Base-by-base conservation (phyloP, 345 rosid species). In the Populus pruinosa region DNA sequence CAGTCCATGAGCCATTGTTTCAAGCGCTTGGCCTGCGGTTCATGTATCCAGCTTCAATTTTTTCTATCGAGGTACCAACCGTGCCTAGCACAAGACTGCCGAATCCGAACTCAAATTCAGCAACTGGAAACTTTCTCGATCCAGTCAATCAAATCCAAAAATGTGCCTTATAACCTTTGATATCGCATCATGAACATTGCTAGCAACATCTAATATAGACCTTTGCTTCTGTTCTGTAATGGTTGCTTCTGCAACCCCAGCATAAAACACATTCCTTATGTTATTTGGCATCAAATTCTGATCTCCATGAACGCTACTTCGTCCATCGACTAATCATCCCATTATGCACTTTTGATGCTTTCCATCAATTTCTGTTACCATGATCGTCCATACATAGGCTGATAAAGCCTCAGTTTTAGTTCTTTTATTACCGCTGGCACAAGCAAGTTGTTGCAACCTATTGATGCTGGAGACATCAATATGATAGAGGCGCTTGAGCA, bases 251-350 rank as follows among this genome's bases (percentile, higher is more conserved):
- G 87, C 93, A 31, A 88, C 82, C 55, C 91, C 89, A 71, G 90
- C 39, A 12, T 96, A 90, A 82, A 94, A 83, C 47, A 92, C 88
- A n/a, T 94, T 94, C 21, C 96, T 94, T 39, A 91, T 89, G 88
- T 92, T 90, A 80, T 82, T 83, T 13, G 96, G 83, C 89, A 87
- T 81, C 56, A 83, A 72, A 53, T 6, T 66, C 10, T 55, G 66
- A 21, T 70, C 69, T 70, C 71, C 66, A 10, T 62, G 41, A 12
- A 94, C 80, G 80, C 94, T 86, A 12, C 88, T 79, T 6, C 96
- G 80, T 35, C 98, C 98, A 8, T 92, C 97, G 13, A 94, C 90
- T 67, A 92, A 80, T 94, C 98, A 91, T 33, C 98, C 96, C 97
- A 94, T 91, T 86, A 89, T 91, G 89, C 96, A 91, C 69, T 79